Base-by-base conservation (phyloP, 208 protist species). In the Crithidia sp. region DNA sequence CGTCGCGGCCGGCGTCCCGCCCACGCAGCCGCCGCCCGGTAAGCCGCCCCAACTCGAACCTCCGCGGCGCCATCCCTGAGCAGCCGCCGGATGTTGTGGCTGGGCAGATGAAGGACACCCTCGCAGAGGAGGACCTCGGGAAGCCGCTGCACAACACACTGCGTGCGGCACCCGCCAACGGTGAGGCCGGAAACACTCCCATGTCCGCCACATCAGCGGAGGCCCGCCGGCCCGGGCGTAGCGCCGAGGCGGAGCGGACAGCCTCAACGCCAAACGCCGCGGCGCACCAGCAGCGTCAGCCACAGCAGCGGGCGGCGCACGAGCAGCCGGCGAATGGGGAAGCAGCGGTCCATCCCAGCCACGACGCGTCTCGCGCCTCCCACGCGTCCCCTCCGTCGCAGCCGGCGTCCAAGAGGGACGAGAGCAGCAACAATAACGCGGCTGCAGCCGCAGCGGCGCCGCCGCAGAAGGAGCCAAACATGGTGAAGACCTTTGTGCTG, bases 81-180 rank as follows among this genome's bases (percentile, higher is more conserved):
- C 88, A 93, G 77, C 88, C 88, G 37, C 84, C 85, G 39, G 88
- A 93, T 55, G 57, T 85, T 16, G 74, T 69, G 54, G 85, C 73
- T 5, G 73, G 78, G 19, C 65, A 89, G 59, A 79, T 93, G 14
- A 76, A 73, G 62, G 88, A 91, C 65, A 76, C 54, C 2, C 61
- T 91, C 52, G 84, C 77, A 1, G 76, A 81, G 12, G 79, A 81
- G 5, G 58, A 71, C 5, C 40, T 77, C 6, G 50, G 52, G n/a
- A 70, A 61, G 66, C 36, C 41, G 44, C n/a, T 50, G 37, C 44
- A 74, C 59, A 39, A 19, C 40, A 7, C 62, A 7, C 2, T 10
- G 8, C 52, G 45, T 16, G 52, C 4, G 62, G 53, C 45, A 45
- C 45, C 55, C 49, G 50, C 5, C 6, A 28, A 37, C 39, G 52